Percentiles rank a stretch among this genome's conserved stretches.
phyloP scores from a whole-genome alignment of 805 yeast species.

The Wickerhamiella sorbophila region DNA sequence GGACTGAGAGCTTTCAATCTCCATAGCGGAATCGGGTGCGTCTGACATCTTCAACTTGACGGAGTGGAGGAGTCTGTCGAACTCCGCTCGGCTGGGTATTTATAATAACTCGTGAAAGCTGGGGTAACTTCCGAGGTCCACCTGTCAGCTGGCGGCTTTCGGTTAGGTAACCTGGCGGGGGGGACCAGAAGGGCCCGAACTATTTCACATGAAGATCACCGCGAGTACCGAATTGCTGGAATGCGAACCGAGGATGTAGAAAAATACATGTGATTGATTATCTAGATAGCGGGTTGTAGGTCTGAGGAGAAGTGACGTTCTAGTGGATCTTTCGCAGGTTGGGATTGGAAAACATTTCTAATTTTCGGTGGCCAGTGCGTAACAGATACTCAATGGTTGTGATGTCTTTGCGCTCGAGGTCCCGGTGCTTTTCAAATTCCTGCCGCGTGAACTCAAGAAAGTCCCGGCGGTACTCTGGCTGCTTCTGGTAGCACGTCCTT shows the following conservation, averaged over 20 bases:
- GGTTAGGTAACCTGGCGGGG: too few species aligned
- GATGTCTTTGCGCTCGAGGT: slow-evolving; percentile 62
- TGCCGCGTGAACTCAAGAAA: slow-evolving; percentile 35
- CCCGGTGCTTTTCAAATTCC: slow-evolving; percentile 49
- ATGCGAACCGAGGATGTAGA: too few species aligned
- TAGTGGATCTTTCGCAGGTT: slow-evolving; percentile 48
- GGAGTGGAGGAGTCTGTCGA: too few species aligned
- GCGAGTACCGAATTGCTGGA: too few species aligned
- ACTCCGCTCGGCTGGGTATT: too few species aligned
- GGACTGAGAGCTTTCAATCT: slow-evolving; percentile 7
- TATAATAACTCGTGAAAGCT: too few species aligned
- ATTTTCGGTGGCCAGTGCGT: slow-evolving; percentile 56
- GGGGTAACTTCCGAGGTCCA: too few species aligned
- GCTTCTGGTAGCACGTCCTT: slow-evolving; percentile 34
- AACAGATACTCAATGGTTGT: slow-evolving; percentile 73
- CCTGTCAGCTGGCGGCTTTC: too few species aligned
- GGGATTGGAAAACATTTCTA: slow-evolving; percentile 58
- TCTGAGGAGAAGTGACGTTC: not conserved
- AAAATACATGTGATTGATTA: too few species aligned
- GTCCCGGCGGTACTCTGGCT: slow-evolving; percentile 31
- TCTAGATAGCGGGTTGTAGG: too few species aligned
- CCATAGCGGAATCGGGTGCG: slow-evolving; percentile 14
- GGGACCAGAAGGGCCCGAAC: too few species aligned
- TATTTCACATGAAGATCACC: too few species aligned
- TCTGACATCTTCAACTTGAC: slow-evolving; percentile 12